Evolutionary conservation across 148 eudicot species (phyloP).

Genomic region (Beta vulgaris): DNA sequence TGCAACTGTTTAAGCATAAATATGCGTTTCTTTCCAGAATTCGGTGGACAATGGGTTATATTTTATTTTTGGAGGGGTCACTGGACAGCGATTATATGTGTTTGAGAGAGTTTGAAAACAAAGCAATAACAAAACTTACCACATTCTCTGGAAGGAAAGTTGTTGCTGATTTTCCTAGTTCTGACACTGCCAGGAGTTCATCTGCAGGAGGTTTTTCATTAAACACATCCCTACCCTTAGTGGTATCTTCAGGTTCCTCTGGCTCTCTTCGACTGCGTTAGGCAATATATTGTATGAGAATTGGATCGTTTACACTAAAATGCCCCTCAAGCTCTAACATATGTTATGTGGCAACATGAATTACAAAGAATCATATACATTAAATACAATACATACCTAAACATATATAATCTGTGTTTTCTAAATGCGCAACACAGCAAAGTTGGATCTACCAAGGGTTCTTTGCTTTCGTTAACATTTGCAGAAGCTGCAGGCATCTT

Average conservation of each 20-base stretch:
- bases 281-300: conserved; percentile 18
- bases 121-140: conserved; percentile 43
- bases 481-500: conserved; percentile 90
- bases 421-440: conserved; percentile 93
- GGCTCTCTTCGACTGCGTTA: conserved; percentile 88
- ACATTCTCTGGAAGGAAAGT: conserved; percentile 94
- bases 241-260: conserved; percentile 96
- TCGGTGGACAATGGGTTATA: too few species aligned
- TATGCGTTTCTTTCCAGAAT: background rate
- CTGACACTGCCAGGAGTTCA: conserved; percentile 94
- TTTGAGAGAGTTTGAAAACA: background rate
- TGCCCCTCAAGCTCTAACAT: background rate
- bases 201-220: conserved; percentile 99
- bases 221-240: conserved; percentile 93
- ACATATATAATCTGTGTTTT: conserved; percentile 85
- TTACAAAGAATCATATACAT: background rate
- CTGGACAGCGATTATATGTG: background rate
- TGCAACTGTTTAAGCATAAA: background rate
- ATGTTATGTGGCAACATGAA: background rate
- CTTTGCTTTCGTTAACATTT: conserved; percentile 94
- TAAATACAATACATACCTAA: conserved; percentile 53
- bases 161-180: conserved; percentile 79
- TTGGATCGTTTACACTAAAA: background rate
- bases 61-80: too few species aligned
- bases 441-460: conserved; percentile 90